A percentile compares a stretch with the other conserved stretches of the same genome.
phyloP scores from a whole-genome alignment of 805 yeast species.

The Saccharomycopsis olivae region DNA sequence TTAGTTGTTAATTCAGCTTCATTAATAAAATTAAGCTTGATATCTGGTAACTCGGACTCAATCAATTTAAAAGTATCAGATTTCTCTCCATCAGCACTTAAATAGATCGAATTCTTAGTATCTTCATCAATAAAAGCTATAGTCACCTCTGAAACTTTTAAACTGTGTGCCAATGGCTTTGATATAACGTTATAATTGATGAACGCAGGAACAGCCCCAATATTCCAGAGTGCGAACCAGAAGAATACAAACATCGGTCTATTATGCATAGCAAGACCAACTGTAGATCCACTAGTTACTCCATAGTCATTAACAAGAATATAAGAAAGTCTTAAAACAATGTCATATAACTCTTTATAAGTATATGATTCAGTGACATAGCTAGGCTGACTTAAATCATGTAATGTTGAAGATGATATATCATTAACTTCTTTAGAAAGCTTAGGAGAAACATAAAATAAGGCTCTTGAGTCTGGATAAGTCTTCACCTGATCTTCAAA shows the following conservation, averaged over 20 bases:
- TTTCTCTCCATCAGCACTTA: slow-evolving; percentile 19
- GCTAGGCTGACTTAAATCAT: slow-evolving; percentile 24
- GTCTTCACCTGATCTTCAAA: slow-evolving; percentile 47
- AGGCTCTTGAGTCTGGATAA: slow-evolving; percentile 38
- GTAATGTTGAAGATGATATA: slow-evolving; percentile 19
- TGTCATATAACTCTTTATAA: slow-evolving; percentile 56
- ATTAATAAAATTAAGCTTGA: slow-evolving; percentile 38
- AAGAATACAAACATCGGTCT: slow-evolving; percentile 70
- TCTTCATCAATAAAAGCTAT: slow-evolving; percentile 70
- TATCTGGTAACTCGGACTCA: slow-evolving; percentile 25
- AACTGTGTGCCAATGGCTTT: slow-evolving; percentile 67
- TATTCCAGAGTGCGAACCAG: slow-evolving; percentile 84
- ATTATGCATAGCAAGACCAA: slow-evolving; percentile 71
- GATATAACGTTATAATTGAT: slow-evolving; percentile 72
- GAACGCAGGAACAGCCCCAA: slow-evolving; percentile 85
- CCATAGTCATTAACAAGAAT: slow-evolving; percentile 54
- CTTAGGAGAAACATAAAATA: slow-evolving; percentile 34
- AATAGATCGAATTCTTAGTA: slow-evolving; percentile 38
- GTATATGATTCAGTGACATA: slow-evolving; percentile 57
- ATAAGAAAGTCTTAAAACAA: slow-evolving; percentile 54
- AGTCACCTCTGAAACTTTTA: slow-evolving; percentile 52
- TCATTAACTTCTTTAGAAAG: slow-evolving; percentile 26
- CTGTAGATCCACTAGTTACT: slow-evolving; percentile 52
- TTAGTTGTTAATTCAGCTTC: slow-evolving; percentile 36
- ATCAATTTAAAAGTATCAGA: slow-evolving; percentile 29